These are phyloP conservation scores for Salix udensis DNA, from an alignment of 345 rosid species.

Conservation along the genomic window DNA sequence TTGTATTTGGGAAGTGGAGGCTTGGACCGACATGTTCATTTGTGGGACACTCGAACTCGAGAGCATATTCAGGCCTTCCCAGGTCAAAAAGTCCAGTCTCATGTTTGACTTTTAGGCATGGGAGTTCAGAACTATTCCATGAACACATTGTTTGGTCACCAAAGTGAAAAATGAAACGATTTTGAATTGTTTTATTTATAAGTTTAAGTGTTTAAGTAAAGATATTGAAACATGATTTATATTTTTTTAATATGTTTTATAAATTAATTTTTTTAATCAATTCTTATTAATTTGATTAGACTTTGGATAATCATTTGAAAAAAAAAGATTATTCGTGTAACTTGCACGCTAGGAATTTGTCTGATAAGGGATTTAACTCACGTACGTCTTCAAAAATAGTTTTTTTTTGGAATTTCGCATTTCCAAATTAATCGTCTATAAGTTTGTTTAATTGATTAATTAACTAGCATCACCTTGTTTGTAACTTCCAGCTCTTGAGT, in stretches of 20 bases:
- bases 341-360: no score
- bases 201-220: no score
- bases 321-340: no score
- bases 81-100: slow-evolving; percentile 89
- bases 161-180: slow-evolving; percentile 40
- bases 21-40: slow-evolving; percentile 77
- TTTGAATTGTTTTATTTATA: no score
- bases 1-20: slow-evolving; percentile 86
- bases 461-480: no score
- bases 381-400: no score
- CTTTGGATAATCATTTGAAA: not conserved
- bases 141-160: slow-evolving; percentile 73
- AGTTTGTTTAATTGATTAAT: no score
- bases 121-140: slow-evolving; percentile 77
- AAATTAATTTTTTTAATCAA: not conserved
- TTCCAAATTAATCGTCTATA: no score
- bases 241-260: not conserved
- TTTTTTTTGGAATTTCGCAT: no score
- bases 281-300: not conserved
- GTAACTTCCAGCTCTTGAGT: no score
- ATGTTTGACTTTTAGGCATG: slow-evolving; percentile 79
- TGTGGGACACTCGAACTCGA: slow-evolving; percentile 87
- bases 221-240: no score
- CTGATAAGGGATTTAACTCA: no score
- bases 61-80: slow-evolving; percentile 91